Base-by-base conservation (phyloP, 2,329 filamentous ascomycete genomes). In the Lecanicillium sp. region DNA sequence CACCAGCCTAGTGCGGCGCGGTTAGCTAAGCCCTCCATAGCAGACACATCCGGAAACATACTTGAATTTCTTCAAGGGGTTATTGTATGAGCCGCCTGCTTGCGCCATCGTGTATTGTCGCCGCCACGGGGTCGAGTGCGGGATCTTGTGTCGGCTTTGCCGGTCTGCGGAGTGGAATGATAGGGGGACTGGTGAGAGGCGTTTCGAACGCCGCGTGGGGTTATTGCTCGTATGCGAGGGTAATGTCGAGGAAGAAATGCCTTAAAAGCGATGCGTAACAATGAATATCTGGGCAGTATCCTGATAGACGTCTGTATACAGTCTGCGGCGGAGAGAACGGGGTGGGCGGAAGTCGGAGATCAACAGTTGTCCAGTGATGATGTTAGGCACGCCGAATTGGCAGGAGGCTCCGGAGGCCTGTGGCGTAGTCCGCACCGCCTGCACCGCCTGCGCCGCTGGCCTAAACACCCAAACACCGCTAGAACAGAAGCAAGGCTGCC, bases 31-130 rank as follows among this genome's bases (percentile, higher is more conserved):
- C 40, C 33, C 51, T 41, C 33, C 30, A 12, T 14, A 33, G 35
- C 19, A 14, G 22, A n/a, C 22, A 17, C 1, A 13, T 36, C 17
- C 17, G 32, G 29, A 39, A 27, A 39, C 18, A 54, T 73, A 96
- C 89, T 98, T 98, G 84, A 97, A 98, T 69, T 98, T 98, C 85
- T 98, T 98, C 69, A 98, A 74, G 57, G 92, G 92, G 74, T 97
- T 97, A 65, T 94, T 96, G 75, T 97, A 98, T 49, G 86, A 87
- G 64, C 84, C 86, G 58, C 81, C 81, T 46, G 71, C 65, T 68
- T 87, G 80, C 64, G 89, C 86, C 89, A 95, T 95, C 61, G 60
- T 77, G 48, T 41, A 17, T 39, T 32, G 41, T 42, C 42, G 42
- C 41, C 35, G 42, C 37, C 41, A 43, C 43, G 40, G 36, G 42